Evolutionary conservation across 768 basidiomycete genomes (phyloP).

Genomic region (Pleurotus salmoneostramineus): DNA sequence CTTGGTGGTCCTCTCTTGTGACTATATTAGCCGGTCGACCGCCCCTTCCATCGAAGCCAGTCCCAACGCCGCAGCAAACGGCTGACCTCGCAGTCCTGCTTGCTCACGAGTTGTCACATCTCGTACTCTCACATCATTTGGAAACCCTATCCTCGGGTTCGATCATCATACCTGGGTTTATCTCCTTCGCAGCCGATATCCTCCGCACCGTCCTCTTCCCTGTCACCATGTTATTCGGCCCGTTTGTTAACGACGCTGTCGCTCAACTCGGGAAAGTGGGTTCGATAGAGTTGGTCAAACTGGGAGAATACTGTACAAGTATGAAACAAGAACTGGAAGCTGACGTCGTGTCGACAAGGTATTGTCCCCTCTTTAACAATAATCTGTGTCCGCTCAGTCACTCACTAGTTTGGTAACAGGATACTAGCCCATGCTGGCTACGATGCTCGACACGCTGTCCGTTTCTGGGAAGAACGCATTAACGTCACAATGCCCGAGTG

Average conservation of each 20-base stretch:
- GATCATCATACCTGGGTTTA: conserved; percentile 75
- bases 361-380: conserved; percentile 3
- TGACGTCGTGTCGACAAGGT: conserved; percentile 85
- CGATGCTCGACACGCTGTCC: conserved; percentile 77
- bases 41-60: conserved; percentile 32
- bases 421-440: conserved; percentile 92
- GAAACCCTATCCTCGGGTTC: conserved; percentile 86
- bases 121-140: conserved; percentile 86
- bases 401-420: conserved; percentile 31
- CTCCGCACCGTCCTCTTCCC: conserved; percentile 81
- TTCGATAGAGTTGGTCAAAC: conserved; percentile 67
- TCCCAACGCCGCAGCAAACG: conserved; percentile 79
- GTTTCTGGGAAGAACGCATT: conserved; percentile 74
- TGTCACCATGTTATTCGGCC: conserved; percentile 86
- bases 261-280: conserved; percentile 77
- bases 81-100: conserved; percentile 86
- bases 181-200: conserved; percentile 76
- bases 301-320: conserved; percentile 75
- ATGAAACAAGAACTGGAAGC: conserved; percentile 89
- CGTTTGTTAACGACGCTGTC: conserved; percentile 93
- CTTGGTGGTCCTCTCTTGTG: conserved; percentile 48
- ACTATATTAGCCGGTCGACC: conserved; percentile 35
- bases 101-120: conserved; percentile 91
- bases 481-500: conserved; percentile 39
- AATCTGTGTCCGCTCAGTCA: neutral